Evolutionary conservation across 352 stramenopile species (phyloP), one percentile per base, ranked within the genome.

Genomic region (Globisporangium perplexum): DNA sequence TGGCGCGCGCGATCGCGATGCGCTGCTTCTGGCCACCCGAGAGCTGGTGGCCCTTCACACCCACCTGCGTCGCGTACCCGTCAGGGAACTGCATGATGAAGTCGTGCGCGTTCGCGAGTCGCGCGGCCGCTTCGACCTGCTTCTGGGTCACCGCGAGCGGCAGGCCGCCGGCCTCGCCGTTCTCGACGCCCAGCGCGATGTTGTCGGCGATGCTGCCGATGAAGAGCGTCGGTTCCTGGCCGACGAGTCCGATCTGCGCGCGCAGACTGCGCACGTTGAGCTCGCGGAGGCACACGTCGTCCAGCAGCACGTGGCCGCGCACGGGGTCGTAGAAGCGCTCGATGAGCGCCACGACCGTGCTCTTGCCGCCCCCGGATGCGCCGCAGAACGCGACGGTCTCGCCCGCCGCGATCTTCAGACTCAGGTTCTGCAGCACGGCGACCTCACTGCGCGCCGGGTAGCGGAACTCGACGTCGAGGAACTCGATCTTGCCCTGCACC

Each of bases 31-130:
- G 77, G 3, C 77, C 77, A 22, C 68, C 77, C n/a, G 71, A 47
- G 43, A 76, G 64, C 35, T 62, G 47, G 26, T 67, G 48, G 31
- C 68, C 68, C 33, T 73, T 66, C 30, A 49, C 53, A 33, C 93
- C 90, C 12, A 98, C 90, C 24, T 88, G 63, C 6, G 90, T 97
- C 23, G 97, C 75, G 67, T 85, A 96, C 26, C 81, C 72, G 22
- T 96, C 76, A 0, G 86, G 70, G 7, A 98, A 90, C 6, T 59
- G 47, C 4, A 53, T 58, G 67, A 97, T 96, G 56, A 97, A 98
- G 43, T 84, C 65, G 61, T 95, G 63, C 0, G 86, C 87, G 65
- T 96, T 96, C 31, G 90, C 90, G 39, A 45, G 39, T 14, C n/a
- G 24, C n/a, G 39, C 39, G 17, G 39, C 39, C n/a, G 39, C 39